Evolutionary conservation across 2,329 filamentous ascomycete genomes (phyloP).

Genomic region (Dendrostoma leiphaemia): DNA sequence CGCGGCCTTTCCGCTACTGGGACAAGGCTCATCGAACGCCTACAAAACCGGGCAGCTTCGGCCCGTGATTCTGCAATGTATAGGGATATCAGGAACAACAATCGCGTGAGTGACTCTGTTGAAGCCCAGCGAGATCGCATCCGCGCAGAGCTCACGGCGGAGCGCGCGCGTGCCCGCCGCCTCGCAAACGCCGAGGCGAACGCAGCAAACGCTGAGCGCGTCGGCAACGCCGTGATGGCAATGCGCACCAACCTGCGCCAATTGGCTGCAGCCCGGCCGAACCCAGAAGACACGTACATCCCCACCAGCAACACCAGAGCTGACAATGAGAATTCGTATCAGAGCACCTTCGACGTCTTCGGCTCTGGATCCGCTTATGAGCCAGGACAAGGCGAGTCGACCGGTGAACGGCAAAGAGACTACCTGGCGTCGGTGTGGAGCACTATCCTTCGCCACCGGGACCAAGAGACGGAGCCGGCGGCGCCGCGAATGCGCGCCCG

Average conservation of each 20-base stretch:
- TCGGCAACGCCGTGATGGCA: neutral
- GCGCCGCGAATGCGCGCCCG: conserved; percentile 16
- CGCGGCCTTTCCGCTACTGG: conserved; percentile 2
- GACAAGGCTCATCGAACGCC: conserved; percentile 14
- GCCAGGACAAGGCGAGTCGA: conserved; percentile 9
- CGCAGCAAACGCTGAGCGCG: neutral
- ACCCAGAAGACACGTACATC: neutral
- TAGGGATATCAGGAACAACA: conserved; percentile 14
- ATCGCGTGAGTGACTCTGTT: conserved; percentile 36
- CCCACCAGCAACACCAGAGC: conserved; percentile 6
- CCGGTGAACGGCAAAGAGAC: conserved; percentile 7
- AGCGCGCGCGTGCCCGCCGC: conserved; percentile 15
- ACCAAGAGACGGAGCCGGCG: neutral
- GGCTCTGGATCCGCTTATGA: conserved; percentile 1
- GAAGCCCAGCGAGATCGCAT: conserved; percentile 35
- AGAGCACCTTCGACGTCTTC: conserved; percentile 11
- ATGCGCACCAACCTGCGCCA: neutral
- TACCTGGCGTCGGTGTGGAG: conserved; percentile 18
- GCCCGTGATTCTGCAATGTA: neutral
- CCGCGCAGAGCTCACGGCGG: conserved; percentile 24
- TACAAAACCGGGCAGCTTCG: conserved; percentile 2
- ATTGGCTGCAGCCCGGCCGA: neutral
- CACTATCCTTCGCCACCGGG: conserved; percentile 16
- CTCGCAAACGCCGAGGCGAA: conserved; percentile 9
- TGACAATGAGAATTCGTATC: conserved; percentile 12